Evolutionary conservation across 1,139 yeast species (phyloP), one percentile per base, ranked within the genome.

Genomic region (Yamadazyma blattariae): DNA sequence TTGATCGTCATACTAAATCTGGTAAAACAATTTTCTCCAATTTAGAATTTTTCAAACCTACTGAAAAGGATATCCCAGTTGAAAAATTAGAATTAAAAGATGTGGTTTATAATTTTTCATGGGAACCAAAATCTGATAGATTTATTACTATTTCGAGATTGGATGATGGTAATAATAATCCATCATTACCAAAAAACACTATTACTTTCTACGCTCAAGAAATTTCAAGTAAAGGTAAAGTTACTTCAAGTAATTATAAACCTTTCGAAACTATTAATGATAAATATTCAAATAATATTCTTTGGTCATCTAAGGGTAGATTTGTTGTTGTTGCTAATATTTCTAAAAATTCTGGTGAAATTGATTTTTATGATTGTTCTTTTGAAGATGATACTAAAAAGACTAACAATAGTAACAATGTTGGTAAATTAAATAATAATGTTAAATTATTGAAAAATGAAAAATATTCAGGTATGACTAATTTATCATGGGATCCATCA

Each of bases 1-100:
- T 94, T 48, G 97, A 90, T 61, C 88, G 97, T 67, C 96, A 89
- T 64, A 88, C 97, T 39, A 92, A 92, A 66, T 84, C 96, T 34
- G 88, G 86, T 62, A 94, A 94, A 74, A 86, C 96, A 16, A 65
- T 84, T 37, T 90, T 87, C 74, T 82, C 97, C 43, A 89, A 89
- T 59, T 75, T 94, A 62, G 98, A 94, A 65, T 85, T 94, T 56
- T 89, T 92, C 77, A 84, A 87, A 57, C 65, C 88, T 41, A 72
- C 74, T 41, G 98, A 90, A 64, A 87, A 81, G 66, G 96, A 86
- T 54, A 79, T 90, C 47, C 98, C 98, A 15, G 96, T 90, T 44
- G 97, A 90, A 59, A 92, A 88, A 52, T 73, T 92, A 48, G 99
- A 94, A 64, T 74, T 90, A 56, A 88, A 88, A 65, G 97, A 94